These are phyloP conservation scores for Lasiosphaeriaceae sp. DNA, from an alignment of 495 filamentous ascomycete species.

Conservation along the genomic window DNA sequence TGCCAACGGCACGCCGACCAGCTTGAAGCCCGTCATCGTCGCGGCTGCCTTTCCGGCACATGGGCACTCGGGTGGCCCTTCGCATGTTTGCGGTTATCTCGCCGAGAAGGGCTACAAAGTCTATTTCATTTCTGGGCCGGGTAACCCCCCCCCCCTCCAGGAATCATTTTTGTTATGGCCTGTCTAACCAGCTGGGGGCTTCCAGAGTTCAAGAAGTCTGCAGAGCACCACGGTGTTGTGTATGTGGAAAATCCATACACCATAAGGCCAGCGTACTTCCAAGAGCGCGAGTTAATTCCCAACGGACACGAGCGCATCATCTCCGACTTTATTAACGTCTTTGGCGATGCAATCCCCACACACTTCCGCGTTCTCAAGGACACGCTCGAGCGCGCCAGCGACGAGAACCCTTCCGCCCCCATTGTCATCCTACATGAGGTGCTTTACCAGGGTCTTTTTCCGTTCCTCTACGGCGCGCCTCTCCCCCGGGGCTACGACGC, in stretches of 20 bases:
- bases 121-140: no score
- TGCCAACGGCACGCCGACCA: neutral
- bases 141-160: no score
- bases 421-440: constrained; percentile 30
- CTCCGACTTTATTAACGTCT: constrained; percentile 7
- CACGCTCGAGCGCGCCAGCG: constrained; percentile 20
- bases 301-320: neutral
- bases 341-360: constrained; percentile 12
- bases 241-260: no score
- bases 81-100: constrained; percentile 18
- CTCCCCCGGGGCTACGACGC: constrained; percentile 13
- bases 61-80: constrained; percentile 9
- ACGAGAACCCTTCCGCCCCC: constrained; percentile 17
- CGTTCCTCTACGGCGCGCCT: constrained; percentile 21
- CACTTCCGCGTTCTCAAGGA: constrained; percentile 19
- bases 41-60: constrained; percentile 1
- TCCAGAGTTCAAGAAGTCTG: no score
- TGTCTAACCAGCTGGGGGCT: no score
- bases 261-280: neutral
- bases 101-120: no score
- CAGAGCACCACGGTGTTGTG: no score
- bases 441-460: constrained; percentile 22
- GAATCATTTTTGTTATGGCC: no score
- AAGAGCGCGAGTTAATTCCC: neutral
- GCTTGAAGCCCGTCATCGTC: constrained; percentile 23